Base-by-base conservation (phyloP, 129 eudicot genomes). In the Silybum marianum region DNA sequence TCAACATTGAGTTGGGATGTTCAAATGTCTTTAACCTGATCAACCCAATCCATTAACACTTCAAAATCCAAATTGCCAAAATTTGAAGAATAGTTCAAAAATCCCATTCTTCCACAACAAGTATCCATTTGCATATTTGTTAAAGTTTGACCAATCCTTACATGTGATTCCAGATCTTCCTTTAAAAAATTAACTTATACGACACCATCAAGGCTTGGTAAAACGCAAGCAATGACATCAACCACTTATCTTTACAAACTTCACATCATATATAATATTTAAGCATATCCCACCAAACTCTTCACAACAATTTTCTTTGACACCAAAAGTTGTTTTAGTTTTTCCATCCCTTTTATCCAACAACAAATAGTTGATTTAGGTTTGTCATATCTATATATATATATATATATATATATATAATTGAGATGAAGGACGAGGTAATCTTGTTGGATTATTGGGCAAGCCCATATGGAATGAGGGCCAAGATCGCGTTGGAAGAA, bases 381-480 rank as follows among this genome's bases (percentile, higher is more conserved):
- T 34, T 80, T 18, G 11, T 70, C 6, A 32, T 19, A 42, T 22
- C 42, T 32, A 25, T 25, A 25, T 25, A 25, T 25, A 25, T 25
- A 25, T 32, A 32, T 0, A 32, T 32, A 32, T 32, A 32, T 32
- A 3, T 32, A 0, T 0, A 2, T 4, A n/a, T 18, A 16, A 18
- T 18, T 44, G 68, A 18, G 19, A 83, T 83, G 86, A 60, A 63
- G 23, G 83, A 78, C 9, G 65, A 72, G 39, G 75, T 83, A 26
- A 71, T 72, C 25, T 30, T 83, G 54, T 12, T 83, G 78, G 82
- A 83, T 72, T 71, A 21, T 28, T 83, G 78, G 86, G 75, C 86
- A 63, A 83, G 86, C 23, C 66, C 83, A 0, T 83, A 71, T 65
- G 86, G 86, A 58, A 77, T 83, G 86, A 78, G 86, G 75, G 82